Evolutionary conservation across 2,329 filamentous ascomycete genomes (phyloP), one percentile per base, ranked within the genome.

Genomic region (Venturia asperata): DNA sequence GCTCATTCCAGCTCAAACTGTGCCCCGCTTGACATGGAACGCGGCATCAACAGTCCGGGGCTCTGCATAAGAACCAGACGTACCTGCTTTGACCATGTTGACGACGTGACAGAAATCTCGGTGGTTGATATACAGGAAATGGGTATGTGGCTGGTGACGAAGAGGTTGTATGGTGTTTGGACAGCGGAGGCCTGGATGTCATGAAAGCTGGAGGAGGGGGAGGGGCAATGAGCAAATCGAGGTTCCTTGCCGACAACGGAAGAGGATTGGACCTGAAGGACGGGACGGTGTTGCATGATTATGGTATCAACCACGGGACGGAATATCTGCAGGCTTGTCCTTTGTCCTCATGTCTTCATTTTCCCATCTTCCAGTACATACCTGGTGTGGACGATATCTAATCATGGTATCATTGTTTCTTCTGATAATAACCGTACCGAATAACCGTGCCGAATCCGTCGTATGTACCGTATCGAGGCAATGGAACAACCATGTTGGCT

Each of bases 31-130:
- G 30, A 19, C 34, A 39, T 61, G 39, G 60, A 61, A 43, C 30
- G 52, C 15, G 4, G 52, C 52, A 58, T 37, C 39, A 45, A 45
- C 2, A 5, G 13, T 27, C 60, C 37, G 37, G n/a, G 21, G 7
- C 27, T 37, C 39, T 61, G 60, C 37, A 61, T 45, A 61, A 17
- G 4, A 61, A 7, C 39, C 19, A 6, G 13, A 43, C 61, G 41
- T 63, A 63, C 61, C 61, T 63, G 61, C 61, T 63, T 63, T 63
- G 84, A 97, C 92, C 92, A 97, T 97, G 87, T 87, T 96, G 89
- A 82, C 81, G 52, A 1, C 19, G 37, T 37, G 13, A 58, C n/a
- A 37, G 24, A 34, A n/a, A 3, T 37, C 27, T n/a, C 5, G 30
- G 15, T 37, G 52, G n/a, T 58, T 37, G 24, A 13, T 17, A n/a